Evolutionary conservation across 371 early-diverging fungal genomes (phyloP).

Genomic region (Blastocladiella emersonii): DNA sequence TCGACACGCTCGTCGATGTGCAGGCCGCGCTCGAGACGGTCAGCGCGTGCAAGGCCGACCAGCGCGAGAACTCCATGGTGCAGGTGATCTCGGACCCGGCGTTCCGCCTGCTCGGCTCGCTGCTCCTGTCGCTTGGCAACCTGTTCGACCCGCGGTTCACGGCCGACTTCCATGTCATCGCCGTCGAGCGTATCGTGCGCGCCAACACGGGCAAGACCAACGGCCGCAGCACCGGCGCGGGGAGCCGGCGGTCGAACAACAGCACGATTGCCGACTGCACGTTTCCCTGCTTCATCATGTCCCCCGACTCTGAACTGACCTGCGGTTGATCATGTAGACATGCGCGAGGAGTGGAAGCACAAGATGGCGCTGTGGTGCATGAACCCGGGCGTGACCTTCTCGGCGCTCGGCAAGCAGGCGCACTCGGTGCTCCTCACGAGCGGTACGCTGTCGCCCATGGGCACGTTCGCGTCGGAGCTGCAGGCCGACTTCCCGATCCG

Average conservation of each 20-base stretch:
- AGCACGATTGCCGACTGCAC: too few relatives aligned
- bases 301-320: too few relatives aligned
- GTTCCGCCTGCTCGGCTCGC: not conserved
- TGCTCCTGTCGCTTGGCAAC: not conserved
- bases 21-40: too few relatives aligned
- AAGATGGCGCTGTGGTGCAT: slow-evolving; percentile 22
- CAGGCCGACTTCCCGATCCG: slow-evolving; percentile 20
- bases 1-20: too few relatives aligned
- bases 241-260: too few relatives aligned
- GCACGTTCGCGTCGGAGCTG: slow-evolving; percentile 23
- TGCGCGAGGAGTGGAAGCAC: too few relatives aligned
- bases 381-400: slow-evolving; percentile 22
- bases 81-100: not conserved
- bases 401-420: slow-evolving; percentile 5
- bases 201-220: too few relatives aligned
- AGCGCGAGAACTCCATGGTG: not conserved
- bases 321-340: too few relatives aligned
- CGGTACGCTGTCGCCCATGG: slow-evolving; percentile 30
- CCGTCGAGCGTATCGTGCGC: not conserved
- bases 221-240: too few relatives aligned
- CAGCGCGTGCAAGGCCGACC: not conserved
- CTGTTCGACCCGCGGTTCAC: not conserved
- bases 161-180: not conserved
- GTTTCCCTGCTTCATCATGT: too few relatives aligned
- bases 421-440: slow-evolving; percentile 19